A percentile compares a stretch with the other conserved stretches of the same genome.
phyloP scores from a whole-genome alignment of 208 protist species.

The Tetramitus jugosus region DNA sequence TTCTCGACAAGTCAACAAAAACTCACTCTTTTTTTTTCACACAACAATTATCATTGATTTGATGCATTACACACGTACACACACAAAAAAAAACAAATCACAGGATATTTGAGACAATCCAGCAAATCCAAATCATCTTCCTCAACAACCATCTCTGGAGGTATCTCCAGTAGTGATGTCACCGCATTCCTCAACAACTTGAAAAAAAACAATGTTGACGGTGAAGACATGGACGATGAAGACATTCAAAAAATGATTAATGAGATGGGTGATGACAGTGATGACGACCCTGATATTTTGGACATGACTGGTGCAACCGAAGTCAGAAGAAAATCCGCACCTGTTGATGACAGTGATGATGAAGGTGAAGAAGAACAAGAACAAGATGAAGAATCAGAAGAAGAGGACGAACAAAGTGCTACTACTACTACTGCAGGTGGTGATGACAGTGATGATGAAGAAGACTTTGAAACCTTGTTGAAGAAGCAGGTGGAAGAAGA shows the following conservation, averaged over 20 bases:
- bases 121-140: background rate
- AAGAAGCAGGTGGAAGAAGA: background rate
- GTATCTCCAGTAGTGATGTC: background rate
- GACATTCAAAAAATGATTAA: background rate
- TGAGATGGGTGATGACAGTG: background rate
- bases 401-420: background rate
- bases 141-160: background rate
- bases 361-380: background rate
- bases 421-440: background rate
- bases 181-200: background rate
- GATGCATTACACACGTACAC: background rate
- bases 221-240: background rate
- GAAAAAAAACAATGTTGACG: background rate
- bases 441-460: background rate
- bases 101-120: background rate
- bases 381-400: background rate
- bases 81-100: background rate
- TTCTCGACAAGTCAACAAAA: too few relatives aligned
- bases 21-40: background rate
- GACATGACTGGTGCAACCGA: background rate
- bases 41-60: background rate
- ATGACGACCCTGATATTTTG: background rate
- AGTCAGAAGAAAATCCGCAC: background rate
- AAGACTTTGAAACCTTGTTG: background rate
- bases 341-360: background rate